phyloP scores from a whole-genome alignment of 2,329 filamentous ascomycete species.

The Cyphellophora attinorum region DNA sequence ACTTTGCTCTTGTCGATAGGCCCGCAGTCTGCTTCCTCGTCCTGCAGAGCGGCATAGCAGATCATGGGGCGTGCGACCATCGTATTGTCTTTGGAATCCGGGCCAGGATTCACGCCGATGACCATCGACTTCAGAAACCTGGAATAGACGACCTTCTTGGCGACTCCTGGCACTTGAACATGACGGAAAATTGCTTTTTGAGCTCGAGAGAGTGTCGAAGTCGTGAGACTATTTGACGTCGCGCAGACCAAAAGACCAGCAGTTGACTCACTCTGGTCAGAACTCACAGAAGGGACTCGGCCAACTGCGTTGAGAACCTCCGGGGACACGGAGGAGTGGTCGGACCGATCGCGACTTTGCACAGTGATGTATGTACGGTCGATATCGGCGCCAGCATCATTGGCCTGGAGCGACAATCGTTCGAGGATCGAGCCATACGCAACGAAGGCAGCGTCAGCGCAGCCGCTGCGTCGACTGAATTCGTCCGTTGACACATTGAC shows the following conservation, averaged over 20 bases:
- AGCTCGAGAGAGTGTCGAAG: constrained; percentile 32
- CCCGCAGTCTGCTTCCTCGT: no score
- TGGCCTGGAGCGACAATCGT: background rate
- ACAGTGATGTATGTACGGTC: no score
- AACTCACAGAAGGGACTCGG: constrained; percentile 22
- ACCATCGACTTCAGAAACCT: constrained; percentile 37
- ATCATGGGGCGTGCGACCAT: no score
- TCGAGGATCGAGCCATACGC: background rate
- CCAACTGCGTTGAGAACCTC: constrained; percentile 24
- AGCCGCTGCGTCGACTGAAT: background rate
- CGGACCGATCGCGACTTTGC: no score
- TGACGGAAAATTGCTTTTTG: constrained; percentile 30
- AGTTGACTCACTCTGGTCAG: constrained; percentile 1
- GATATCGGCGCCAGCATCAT: background rate
- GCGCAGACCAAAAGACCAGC: constrained; percentile 36
- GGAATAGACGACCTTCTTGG: constrained; percentile 36
- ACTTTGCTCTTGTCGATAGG: no score
- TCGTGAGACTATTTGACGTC: constrained; percentile 36
- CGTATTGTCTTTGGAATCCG: no score
- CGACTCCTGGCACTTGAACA: constrained; percentile 30
- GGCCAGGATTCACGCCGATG: constrained; percentile 22
- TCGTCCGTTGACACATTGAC: background rate
- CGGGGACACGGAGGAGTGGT: no score
- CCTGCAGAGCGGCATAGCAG: background rate
- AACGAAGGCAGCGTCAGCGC: background rate